These are phyloP conservation scores for Cordia subcordata DNA, from an alignment of 257 asterid genomes.

Conservation along the genomic window DNA sequence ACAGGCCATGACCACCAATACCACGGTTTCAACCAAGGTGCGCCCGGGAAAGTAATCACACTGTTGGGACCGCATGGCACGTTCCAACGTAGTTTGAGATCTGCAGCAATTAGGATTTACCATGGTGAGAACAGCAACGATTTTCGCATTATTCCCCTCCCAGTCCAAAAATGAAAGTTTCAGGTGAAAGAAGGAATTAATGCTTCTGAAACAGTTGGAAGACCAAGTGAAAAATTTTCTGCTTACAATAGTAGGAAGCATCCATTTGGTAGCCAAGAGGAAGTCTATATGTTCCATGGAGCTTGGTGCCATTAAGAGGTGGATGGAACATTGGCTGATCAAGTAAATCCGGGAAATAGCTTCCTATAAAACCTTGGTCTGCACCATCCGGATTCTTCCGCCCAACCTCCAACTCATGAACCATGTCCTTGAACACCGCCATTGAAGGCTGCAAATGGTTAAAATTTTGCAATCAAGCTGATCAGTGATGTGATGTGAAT, in stretches of 20 bases:
- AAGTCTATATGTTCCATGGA: constrained; percentile 58
- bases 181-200: neutral
- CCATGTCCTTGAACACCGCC: constrained; percentile 62
- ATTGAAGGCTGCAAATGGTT: constrained; percentile 52
- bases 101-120: constrained; percentile 18
- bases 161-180: neutral
- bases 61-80: constrained; percentile 84
- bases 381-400: constrained; percentile 75
- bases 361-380: constrained; percentile 70
- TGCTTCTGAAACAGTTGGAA: neutral
- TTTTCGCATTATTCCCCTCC: neutral
- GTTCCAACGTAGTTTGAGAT: constrained; percentile 67
- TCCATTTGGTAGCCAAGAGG: constrained; percentile 89
- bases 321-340: constrained; percentile 62
- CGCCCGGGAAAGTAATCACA: constrained; percentile 78
- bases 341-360: constrained; percentile 57
- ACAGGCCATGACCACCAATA: constrained; percentile 96
- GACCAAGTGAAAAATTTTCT: neutral
- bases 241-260: constrained; percentile 81
- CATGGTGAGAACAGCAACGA: neutral
- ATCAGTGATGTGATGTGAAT: too few relatives aligned
- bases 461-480: too few relatives aligned
- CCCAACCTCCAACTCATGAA: constrained; percentile 46
- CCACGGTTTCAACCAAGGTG: constrained; percentile 84
- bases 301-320: constrained; percentile 51